Evolutionary conservation across 2,329 filamentous ascomycete species (phyloP).

Genomic region (Sphaerulina musiva): DNA sequence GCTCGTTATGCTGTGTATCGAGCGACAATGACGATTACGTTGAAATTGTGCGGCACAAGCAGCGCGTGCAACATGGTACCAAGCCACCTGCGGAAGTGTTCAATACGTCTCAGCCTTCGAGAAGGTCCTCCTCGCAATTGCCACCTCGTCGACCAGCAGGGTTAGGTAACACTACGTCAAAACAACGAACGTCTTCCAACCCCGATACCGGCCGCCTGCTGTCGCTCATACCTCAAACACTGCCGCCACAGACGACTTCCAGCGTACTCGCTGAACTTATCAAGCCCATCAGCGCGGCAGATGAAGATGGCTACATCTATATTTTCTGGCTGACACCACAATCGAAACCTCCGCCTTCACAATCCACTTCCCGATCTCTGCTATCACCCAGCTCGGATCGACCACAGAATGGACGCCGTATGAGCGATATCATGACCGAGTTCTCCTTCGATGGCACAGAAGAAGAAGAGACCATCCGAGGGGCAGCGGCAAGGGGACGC

Average conservation of each 20-base stretch:
- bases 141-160: conserved; percentile 11
- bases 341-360: conserved; percentile 49
- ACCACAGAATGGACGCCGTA: conserved; percentile 18
- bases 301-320: conserved; percentile 91
- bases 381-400: conserved; percentile 24
- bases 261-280: conserved; percentile 67
- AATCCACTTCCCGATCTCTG: conserved; percentile 32
- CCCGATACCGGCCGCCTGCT: conserved; percentile 41
- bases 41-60: conserved; percentile 40
- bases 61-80: conserved; percentile 23
- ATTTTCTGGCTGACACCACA: conserved; percentile 90
- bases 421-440: conserved; percentile 34
- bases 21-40: conserved; percentile 39
- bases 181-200: conserved; percentile 21
- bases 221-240: conserved; percentile 61
- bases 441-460: conserved; percentile 24
- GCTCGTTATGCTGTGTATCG: conserved; percentile 39
- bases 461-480: background rate
- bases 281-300: conserved; percentile 64
- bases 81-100: background rate
- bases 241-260: conserved; percentile 63
- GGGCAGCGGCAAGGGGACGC: background rate
- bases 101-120: conserved; percentile 8
- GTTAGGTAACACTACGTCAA: conserved; percentile 8
- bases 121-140: conserved; percentile 3